Percentiles rank a stretch among this genome's conserved stretches.
Evolutionary conservation across 1,284 basidiomycete genomes (phyloP).

Genomic region (Irpex rosettiformis): DNA sequence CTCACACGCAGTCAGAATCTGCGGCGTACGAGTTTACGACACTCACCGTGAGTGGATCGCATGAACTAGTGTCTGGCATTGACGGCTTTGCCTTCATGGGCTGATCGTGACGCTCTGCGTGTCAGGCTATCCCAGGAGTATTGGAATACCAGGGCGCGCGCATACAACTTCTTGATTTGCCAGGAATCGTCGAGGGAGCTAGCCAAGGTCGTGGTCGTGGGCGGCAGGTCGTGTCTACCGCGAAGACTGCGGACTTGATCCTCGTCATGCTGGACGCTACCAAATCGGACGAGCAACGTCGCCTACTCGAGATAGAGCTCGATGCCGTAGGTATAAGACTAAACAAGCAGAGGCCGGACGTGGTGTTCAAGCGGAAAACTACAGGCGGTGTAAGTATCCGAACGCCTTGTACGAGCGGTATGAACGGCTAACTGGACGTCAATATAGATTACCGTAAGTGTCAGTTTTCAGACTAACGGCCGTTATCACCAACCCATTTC

Average conservation of each 20-base stretch:
- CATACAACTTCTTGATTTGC: conserved; percentile 93
- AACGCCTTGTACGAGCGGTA: background rate
- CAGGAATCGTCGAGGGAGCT: conserved; percentile 97
- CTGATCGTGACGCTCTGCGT: conserved; percentile 2
- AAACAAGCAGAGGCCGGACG: conserved; percentile 87
- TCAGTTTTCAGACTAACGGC: conserved; percentile 9
- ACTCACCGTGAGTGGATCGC: conserved; percentile 57
- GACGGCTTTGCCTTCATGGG: background rate
- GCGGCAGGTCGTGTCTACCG: conserved; percentile 92
- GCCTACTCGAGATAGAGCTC: conserved; percentile 86
- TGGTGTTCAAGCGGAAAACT: conserved; percentile 81
- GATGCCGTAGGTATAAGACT: conserved; percentile 96
- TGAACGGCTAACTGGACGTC: conserved; percentile 1
- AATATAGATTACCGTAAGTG: conserved; percentile 47
- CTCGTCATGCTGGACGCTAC: conserved; percentile 96
- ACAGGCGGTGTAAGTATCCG: conserved; percentile 81
- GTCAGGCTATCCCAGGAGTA: conserved; percentile 89
- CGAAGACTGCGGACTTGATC: conserved; percentile 96
- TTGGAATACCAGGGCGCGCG: conserved; percentile 91
- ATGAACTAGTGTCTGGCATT: background rate
- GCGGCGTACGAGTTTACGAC: conserved; percentile 98
- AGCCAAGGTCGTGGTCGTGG: conserved; percentile 92
- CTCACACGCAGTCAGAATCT: conserved; percentile 84
- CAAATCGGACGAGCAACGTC: conserved; percentile 91
- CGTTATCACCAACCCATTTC: conserved; percentile 9